Evolutionary conservation across 768 basidiomycete genomes (phyloP).

Genomic region (Megacollybia marginata): DNA sequence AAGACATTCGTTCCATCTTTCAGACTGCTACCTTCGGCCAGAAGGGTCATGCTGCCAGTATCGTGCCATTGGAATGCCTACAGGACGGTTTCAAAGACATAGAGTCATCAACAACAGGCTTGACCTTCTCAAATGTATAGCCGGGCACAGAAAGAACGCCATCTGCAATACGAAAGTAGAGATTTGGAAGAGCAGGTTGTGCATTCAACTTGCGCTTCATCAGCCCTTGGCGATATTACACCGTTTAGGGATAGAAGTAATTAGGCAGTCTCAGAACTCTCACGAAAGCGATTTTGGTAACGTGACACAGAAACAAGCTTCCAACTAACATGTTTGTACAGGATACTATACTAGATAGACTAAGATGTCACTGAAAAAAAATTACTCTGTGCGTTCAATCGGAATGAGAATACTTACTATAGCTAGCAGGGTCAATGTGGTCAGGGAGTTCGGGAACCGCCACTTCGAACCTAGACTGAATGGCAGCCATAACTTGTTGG

Average conservation of each 20-base stretch:
- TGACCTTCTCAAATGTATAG: constrained; percentile 64
- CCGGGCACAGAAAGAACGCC: constrained; percentile 59
- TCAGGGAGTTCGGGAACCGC: constrained; percentile 94
- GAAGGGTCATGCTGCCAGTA: constrained; percentile 61
- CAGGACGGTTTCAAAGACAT: constrained; percentile 2
- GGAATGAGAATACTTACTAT: constrained; percentile 57
- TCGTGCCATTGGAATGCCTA: constrained; percentile 65
- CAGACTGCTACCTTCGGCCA: constrained; percentile 62
- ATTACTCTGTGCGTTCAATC: background rate
- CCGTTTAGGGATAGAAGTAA: too few relatives aligned
- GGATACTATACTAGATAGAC: constrained; percentile 3
- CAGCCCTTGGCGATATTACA: too few relatives aligned
- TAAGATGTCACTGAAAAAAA: constrained; percentile 34
- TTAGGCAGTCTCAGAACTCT: too few relatives aligned
- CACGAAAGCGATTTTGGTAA: too few relatives aligned
- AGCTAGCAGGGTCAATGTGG: constrained; percentile 88
- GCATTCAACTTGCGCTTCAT: constrained; percentile 50
- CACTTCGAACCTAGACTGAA: constrained; percentile 96
- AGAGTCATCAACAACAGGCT: constrained; percentile 5
- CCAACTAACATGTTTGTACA: background rate
- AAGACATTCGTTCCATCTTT: constrained; percentile 64
- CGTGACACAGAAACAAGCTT: constrained; percentile 2
- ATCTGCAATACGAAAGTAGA: constrained; percentile 42
- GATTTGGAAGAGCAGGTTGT: constrained; percentile 48
- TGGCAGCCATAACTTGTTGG: constrained; percentile 88